Evolutionary conservation across 2,329 filamentous ascomycete species (phyloP).

Genomic region (Trichoderma sp.): DNA sequence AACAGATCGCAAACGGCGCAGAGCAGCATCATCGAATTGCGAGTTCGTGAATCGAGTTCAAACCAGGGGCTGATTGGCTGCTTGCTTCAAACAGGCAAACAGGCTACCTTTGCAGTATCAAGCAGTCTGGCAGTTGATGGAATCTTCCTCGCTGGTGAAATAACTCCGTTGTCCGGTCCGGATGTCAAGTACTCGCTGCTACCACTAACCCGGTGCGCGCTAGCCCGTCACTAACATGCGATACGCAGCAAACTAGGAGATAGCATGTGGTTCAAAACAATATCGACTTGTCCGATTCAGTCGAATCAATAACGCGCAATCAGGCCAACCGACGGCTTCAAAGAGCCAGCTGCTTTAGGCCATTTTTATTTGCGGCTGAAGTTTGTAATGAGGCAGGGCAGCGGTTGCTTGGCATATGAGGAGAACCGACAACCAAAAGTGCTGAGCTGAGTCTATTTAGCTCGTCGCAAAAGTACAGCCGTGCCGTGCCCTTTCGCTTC

Average conservation of each 20-base stretch:
- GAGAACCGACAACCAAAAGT: neutral
- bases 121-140: no score
- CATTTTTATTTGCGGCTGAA: neutral
- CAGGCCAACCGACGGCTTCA: neutral
- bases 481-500: neutral
- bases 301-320: neutral
- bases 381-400: neutral
- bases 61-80: conserved; percentile 6
- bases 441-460: no score
- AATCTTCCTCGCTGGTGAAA: no score
- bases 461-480: no score
- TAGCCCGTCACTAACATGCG: neutral
- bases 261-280: conserved; percentile 9
- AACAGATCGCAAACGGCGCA: neutral
- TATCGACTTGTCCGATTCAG: neutral
- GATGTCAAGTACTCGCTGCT: neutral
- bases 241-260: conserved; percentile 14
- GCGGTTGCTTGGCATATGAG: neutral
- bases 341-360: neutral
- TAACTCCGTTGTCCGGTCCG: no score
- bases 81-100: neutral
- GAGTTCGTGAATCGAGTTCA: neutral
- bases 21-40: no score
- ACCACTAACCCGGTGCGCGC: no score
- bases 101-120: no score